Evolutionary conservation across 345 rosid genomes (phyloP).

Genomic region (Psidium friedrichsthalianum): DNA sequence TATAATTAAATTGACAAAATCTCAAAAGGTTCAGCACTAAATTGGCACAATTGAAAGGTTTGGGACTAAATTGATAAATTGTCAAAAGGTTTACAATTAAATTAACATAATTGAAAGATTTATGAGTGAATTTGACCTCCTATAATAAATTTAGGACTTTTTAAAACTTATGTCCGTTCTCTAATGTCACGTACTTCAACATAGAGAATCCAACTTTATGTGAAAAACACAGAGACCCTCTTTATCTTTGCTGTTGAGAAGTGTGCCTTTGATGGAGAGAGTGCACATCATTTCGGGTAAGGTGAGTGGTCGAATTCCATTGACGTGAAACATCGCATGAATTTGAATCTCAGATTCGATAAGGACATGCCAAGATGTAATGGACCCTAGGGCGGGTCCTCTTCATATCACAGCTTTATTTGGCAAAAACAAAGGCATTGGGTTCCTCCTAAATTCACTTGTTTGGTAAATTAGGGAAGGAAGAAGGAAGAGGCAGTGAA

Average conservation of each 20-base stretch:
- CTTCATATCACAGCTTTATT: neutral
- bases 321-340: neutral
- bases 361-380: neutral
- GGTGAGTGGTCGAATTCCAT: neutral
- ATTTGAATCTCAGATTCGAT: neutral
- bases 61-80: too few relatives aligned
- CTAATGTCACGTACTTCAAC: neutral
- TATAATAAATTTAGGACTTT: too few relatives aligned
- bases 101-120: too few relatives aligned
- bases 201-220: neutral
- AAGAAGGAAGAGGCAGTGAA: neutral
- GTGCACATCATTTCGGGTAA: neutral
- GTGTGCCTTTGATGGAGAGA: neutral
- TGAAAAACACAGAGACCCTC: neutral
- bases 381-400: neutral
- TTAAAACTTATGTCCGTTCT: too few relatives aligned
- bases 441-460: neutral
- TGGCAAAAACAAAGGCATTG: neutral
- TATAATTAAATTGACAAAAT: too few relatives aligned
- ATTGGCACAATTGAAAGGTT: too few relatives aligned
- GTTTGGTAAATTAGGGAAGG: neutral
- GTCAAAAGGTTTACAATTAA: too few relatives aligned
- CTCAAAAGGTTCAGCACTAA: too few relatives aligned
- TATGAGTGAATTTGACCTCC: fast-evolving
- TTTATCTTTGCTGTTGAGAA: neutral